Percentiles rank a stretch among this genome's conserved stretches.
These are phyloP conservation scores for Aspergillus biplanus DNA, from an alignment of 495 filamentous ascomycete genomes.

Conservation along the genomic window DNA sequence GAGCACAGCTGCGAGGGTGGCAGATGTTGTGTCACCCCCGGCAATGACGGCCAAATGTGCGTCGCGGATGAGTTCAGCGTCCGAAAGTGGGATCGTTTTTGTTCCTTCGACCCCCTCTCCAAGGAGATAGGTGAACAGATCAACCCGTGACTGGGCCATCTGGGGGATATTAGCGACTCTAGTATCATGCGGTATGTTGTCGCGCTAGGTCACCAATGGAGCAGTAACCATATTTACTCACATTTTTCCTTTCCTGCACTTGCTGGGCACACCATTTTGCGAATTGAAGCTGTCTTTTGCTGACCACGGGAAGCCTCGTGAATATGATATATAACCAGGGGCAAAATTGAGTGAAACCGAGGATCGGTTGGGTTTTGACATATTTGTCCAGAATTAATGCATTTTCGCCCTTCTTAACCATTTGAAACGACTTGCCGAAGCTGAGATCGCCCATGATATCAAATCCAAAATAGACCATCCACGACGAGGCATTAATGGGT, in stretches of 20 bases:
- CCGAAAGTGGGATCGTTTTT: background rate
- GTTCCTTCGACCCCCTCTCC: background rate
- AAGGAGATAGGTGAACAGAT: constrained; percentile 14
- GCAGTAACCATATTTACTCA: background rate
- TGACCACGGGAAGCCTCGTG: constrained; percentile 4
- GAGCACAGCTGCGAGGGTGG: constrained; percentile 34
- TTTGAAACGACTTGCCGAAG: constrained; percentile 44
- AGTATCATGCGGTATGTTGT: too few relatives aligned
- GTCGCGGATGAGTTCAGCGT: constrained; percentile 5
- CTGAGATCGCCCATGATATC: constrained; percentile 50
- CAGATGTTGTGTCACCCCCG: constrained; percentile 36
- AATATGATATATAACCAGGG: constrained; percentile 23
- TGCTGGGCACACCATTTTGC: constrained; percentile 21
- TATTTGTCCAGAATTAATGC: constrained; percentile 16
- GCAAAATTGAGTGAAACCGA: background rate
- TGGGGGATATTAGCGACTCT: background rate
- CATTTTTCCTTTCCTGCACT: constrained; percentile 20
- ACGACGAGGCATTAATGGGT: constrained; percentile 32
- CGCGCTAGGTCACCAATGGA: background rate
- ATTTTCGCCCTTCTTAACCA: constrained; percentile 33
- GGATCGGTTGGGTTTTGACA: background rate
- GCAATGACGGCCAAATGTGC: constrained; percentile 13
- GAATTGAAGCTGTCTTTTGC: background rate
- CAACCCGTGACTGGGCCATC: constrained; percentile 4
- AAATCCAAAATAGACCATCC: constrained; percentile 41